Base-by-base conservation (phyloP, 306 rosid species). In the Begonia peltatifolia region DNA sequence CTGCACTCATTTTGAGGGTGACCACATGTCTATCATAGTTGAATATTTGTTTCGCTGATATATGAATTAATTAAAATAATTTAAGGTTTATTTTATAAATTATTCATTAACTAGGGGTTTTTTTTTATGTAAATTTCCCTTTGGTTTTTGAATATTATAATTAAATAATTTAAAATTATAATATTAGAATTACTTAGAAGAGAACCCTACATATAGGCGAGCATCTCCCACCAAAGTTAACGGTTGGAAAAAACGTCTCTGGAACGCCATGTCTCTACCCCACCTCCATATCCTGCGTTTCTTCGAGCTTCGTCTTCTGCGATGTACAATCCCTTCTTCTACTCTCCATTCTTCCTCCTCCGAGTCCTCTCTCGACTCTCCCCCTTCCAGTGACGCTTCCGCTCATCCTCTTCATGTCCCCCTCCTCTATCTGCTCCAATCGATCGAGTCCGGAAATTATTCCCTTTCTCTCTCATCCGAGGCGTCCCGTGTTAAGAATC, bases 391-490 rank as follows among this genome's bases (percentile, higher is more conserved):
- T 44, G 48, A 44, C 0, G 12, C 48, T n/a, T 10, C 48, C 6
- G 12, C n/a, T 44, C 48, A 44, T 44, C 14, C 48, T 11, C 58
- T 71, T 80, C 55, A 50, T 35, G 47, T 55, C 10, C 76, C 60
- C 36, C 63, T 81, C 55, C 12, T 71, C 54, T 46, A 57, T 55
- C 68, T 89, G 41, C 55, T 89, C 55, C 12, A 49, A 23, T 74
- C 65, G 54, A 76, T 85, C 69, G 90, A 78, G 58, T 10, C 73
- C 16, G 95, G 97, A 16, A 64, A 58, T 56, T 85, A 80, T 57
- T 57, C 60, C 36, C 50, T 73, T 56, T 83, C 81, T 38, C 79
- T 89, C 58, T 68, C 67, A 61, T 75, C 87, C 35, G 71, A 74
- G 11, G 72, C 79, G 5, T 49, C 75, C 12, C 58, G 46, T 2